Percentiles rank a stretch among this genome's conserved stretches.
phyloP scores from a whole-genome alignment of 2,329 filamentous ascomycete genomes.

The Alternaria consortialis region DNA sequence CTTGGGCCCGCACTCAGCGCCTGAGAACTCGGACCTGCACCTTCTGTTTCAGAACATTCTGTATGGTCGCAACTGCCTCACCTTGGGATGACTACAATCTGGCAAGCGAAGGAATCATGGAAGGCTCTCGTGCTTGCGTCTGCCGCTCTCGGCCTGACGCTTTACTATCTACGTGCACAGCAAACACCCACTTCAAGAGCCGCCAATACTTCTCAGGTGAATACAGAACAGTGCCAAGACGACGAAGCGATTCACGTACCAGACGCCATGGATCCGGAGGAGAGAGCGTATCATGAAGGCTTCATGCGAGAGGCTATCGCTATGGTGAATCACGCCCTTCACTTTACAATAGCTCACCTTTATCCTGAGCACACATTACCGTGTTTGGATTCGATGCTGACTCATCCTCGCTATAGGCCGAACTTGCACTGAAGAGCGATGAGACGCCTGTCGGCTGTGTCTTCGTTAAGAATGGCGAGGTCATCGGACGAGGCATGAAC shows the following conservation, averaged over 20 bases:
- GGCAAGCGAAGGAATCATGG: constrained; percentile 32
- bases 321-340: constrained; percentile 68
- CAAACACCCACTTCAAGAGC: constrained; percentile 18
- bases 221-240: constrained; percentile 38
- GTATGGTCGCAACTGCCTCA: constrained; percentile 32
- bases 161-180: constrained; percentile 27
- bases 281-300: constrained; percentile 61
- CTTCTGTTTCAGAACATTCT: constrained; percentile 30
- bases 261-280: constrained; percentile 45
- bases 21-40: constrained; percentile 30
- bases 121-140: constrained; percentile 28
- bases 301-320: constrained; percentile 88
- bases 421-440: constrained; percentile 79
- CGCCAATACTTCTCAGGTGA: constrained; percentile 16
- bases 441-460: constrained; percentile 98
- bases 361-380: neutral
- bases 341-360: constrained; percentile 7
- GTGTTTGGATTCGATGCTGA: constrained; percentile 24
- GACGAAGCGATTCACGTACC: constrained; percentile 33
- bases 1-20: constrained; percentile 23
- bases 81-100: constrained; percentile 11
- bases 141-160: constrained; percentile 32
- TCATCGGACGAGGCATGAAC: constrained; percentile 94
- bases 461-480: constrained; percentile 78
- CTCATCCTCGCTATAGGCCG: constrained; percentile 66